Base-by-base conservation (phyloP, 768 basidiomycete species). In the Naganishia friedmannii region DNA sequence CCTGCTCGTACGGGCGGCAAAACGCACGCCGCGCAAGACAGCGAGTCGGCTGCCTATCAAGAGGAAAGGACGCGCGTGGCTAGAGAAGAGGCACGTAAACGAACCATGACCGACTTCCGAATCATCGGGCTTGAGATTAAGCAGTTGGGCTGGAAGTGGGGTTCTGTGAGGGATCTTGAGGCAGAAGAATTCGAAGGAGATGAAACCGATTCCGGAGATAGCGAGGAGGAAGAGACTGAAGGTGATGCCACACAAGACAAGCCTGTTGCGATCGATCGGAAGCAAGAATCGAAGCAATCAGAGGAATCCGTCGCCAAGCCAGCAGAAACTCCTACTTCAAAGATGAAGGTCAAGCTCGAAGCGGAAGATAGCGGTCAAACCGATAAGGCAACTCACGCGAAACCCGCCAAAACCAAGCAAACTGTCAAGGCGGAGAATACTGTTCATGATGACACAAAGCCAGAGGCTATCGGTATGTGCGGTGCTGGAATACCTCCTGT, bases 91-190 rank as follows among this genome's bases (percentile, higher is more conserved):
- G 67, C 68, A 81, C 89, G 90, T 79, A 87, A 89, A 77, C 87
- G 92, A 76, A 96, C 94, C 34, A 88, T 99, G 75, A 97, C 93
- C 45, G 95, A 98, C 83, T 99, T 99, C 87, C 92, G 95, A 83
- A 93, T 99, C 79, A 85, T 94, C 77, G 93, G 90, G 31, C 85
- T 97, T 74, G 88, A 91, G 79, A 89, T 96, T 74, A 87, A 85
- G 75, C 88, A 89, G 74, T 83, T 96, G 70, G 84, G 83, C 74
- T 97, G 95, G 95, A 86, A 84, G 60, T 97, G 95, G 95, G 72
- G 71, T 13, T 65, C 71, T 17, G 72, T 72, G 13, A 74, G 72
- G 31, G 70, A 72, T 17, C 53, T 68, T 12, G 70, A 72, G n/a
- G 65, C 28, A 4, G 69, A 54, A 9, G 66, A 69, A 13, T 65